Base-by-base conservation (phyloP, 164 flowering plant species). In the Vitis labrusca region DNA sequence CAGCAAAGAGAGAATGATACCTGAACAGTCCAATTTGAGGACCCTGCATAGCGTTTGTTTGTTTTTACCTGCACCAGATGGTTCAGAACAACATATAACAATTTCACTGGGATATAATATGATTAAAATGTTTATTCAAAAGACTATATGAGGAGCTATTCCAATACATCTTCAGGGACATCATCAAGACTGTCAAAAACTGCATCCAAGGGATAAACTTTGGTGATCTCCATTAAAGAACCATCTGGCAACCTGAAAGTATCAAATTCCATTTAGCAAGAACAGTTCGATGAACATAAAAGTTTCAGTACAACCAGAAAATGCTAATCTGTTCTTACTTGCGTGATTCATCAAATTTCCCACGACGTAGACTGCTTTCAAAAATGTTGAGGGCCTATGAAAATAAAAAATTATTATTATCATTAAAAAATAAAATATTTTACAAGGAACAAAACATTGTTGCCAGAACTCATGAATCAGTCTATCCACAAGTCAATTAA, bases 1-100 rank as follows among this genome's bases (percentile, higher is more conserved):
- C 44, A 37, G 44, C 44, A 37, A 3, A 37, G 44, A 13, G 14
- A 51, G 48, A 52, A 23, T 12, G 57, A 66, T 77, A 94, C 99
- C 97, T 83, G 75, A 69, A 95, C 98, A 57, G 99, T 95, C 99
- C 97, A 95, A 4, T 90, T 93, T 47, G 79, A 67, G 65, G 93
- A 86, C 66, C 97, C 99, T 47, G 98, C 93, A 82, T 93, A 95
- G 3, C 99, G 91, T 72, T 93, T 95, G 70, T 93, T 95, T 72
- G 86, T 17, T 84, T 90, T 93, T 32, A 95, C 71, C 99, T 95
- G 92, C 84, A 82, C 44, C 44, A 37, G 44, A 37, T 3, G 44
- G 44, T 37, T 2, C 17, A 68, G 71, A 60, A 11, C 37, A 37
- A 37, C 55, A 74, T 19, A 56, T 50, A 52, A 50, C 10, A 67